Conservation (phyloP, 2,329 filamentous ascomycete species). For the Pyricularia grisea region DNA sequence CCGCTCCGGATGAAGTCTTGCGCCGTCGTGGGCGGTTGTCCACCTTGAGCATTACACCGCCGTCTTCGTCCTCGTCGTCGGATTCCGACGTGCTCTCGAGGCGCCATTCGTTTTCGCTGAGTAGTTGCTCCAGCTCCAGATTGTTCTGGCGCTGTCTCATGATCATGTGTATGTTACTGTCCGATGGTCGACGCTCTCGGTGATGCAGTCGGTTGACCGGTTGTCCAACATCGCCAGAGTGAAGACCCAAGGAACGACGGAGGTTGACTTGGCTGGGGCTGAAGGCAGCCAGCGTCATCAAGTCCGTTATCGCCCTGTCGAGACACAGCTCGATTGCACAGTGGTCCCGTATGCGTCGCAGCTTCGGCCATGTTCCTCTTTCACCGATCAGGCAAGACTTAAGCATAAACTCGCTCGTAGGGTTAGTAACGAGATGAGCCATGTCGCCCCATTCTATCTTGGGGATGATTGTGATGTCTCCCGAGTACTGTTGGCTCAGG, state of each 20-base stretch:
- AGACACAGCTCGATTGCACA: slow-evolving; percentile 83
- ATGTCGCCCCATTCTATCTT: slow-evolving; percentile 43
- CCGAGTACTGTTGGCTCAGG: slow-evolving; percentile 83
- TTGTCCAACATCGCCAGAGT: slow-evolving; percentile 18
- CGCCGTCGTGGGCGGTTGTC: background rate
- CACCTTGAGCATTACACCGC: slow-evolving; percentile 15
- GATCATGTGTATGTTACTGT: slow-evolving; percentile 33
- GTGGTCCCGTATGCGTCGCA: slow-evolving; percentile 76
- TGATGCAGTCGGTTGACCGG: slow-evolving; percentile 7
- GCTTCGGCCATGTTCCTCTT: slow-evolving; percentile 82
- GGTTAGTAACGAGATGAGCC: slow-evolving; percentile 56
- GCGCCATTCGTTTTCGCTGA: slow-evolving; percentile 3
- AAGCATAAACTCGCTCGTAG: slow-evolving; percentile 78
- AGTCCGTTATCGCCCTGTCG: slow-evolving; percentile 61
- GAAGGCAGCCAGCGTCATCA: slow-evolving; percentile 61
- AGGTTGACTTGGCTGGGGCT: slow-evolving; percentile 55
- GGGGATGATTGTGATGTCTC: slow-evolving; percentile 88
- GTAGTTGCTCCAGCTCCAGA: slow-evolving; percentile 21
- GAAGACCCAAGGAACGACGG: slow-evolving; percentile 30
- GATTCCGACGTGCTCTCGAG: slow-evolving; percentile 4
- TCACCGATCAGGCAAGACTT: slow-evolving; percentile 70
- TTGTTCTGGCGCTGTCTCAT: slow-evolving; percentile 21
- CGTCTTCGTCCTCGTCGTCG: slow-evolving; percentile 16
- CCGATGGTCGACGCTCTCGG: slow-evolving; percentile 35
- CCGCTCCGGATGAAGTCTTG: background rate